Conservation (phyloP, 805 yeast species). For the Candida arabinofermentans region DNA sequence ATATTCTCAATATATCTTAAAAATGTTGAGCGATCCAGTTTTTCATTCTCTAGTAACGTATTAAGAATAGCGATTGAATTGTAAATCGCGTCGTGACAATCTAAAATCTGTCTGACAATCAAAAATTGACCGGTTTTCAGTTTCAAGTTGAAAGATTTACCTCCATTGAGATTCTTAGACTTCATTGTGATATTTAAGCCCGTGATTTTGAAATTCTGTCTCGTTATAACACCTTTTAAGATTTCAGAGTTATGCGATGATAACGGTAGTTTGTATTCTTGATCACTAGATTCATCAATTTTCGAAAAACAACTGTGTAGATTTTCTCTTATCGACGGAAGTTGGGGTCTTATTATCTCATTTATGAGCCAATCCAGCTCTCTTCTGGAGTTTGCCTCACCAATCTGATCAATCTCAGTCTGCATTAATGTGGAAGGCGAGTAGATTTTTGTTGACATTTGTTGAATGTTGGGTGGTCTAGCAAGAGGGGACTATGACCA, state of each 20-base stretch:
- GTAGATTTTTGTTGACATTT: constrained; percentile 26
- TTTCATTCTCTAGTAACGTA: constrained; percentile 25
- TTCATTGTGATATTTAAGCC: constrained; percentile 40
- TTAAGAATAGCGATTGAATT: constrained; percentile 43
- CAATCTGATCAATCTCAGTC: constrained; percentile 4
- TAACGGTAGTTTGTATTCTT: constrained; percentile 52
- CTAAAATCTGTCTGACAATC: constrained; percentile 39
- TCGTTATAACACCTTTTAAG: constrained; percentile 55
- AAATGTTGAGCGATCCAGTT: constrained; percentile 20
- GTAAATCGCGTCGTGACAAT: constrained; percentile 32
- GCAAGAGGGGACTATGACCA: too few relatives aligned
- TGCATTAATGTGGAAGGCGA: constrained; percentile 1
- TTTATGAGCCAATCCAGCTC: constrained; percentile 46
- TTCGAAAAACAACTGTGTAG: constrained; percentile 37
- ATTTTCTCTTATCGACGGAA: constrained; percentile 44
- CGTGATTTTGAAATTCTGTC: constrained; percentile 51
- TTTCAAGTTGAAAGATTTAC: constrained; percentile 35
- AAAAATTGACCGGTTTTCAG: constrained; percentile 34
- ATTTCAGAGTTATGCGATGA: constrained; percentile 50
- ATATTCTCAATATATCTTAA: constrained; percentile 23
- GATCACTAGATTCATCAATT: constrained; percentile 33
- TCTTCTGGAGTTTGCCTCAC: constrained; percentile 10
- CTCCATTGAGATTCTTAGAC: constrained; percentile 39
- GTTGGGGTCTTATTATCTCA: constrained; percentile 42
- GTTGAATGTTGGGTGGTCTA: too few relatives aligned